A percentile compares a stretch with the other conserved stretches of the same genome.
phyloP scores from a whole-genome alignment of 2,329 filamentous ascomycete species.

The Microthyrium microscopicum region DNA sequence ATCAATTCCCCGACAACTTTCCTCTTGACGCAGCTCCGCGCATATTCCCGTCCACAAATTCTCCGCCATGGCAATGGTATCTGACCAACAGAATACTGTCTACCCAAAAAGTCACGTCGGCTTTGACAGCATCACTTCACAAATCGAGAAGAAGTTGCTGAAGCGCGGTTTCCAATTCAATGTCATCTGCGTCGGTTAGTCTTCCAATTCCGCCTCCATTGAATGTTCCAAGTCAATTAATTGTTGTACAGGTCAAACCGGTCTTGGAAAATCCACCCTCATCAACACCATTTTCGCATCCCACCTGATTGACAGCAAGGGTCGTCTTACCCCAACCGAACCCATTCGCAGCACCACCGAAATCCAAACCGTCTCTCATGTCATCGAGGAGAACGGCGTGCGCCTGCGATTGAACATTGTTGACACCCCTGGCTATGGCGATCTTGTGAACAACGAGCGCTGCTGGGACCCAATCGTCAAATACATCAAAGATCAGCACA shows the following conservation, averaged over 20 bases:
- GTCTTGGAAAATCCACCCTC: constrained; percentile 93
- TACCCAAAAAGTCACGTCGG: constrained; percentile 97
- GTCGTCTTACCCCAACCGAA: constrained; percentile 82
- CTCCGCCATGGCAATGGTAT: constrained; percentile 45
- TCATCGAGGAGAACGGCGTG: constrained; percentile 98
- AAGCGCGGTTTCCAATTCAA: constrained; percentile 99
- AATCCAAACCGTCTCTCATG: constrained; percentile 94
- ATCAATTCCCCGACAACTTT: constrained; percentile 10
- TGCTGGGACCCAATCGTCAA: constrained; percentile 99
- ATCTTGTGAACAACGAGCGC: constrained; percentile 98
- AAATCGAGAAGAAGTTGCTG: constrained; percentile 98
- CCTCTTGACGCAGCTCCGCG: constrained; percentile 1
- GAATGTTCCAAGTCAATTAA: not conserved
- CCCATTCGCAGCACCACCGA: constrained; percentile 89
- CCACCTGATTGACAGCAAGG: constrained; percentile 97
- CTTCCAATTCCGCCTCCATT: not conserved
- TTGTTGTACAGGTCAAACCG: constrained; percentile 64
- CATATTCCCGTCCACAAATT: constrained; percentile 1
- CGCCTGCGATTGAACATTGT: constrained; percentile 96
- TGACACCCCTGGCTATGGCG: constrained; percentile 94
- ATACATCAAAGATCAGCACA: constrained; percentile 99
- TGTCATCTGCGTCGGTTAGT: constrained; percentile 96
- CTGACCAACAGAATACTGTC: constrained; percentile 41
- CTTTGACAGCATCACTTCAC: constrained; percentile 97
- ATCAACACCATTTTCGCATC: constrained; percentile 99